Evolutionary conservation across 2,329 filamentous ascomycete species (phyloP), one percentile per base, ranked within the genome.

Genomic region (Aspergillus brunneoviolaceus): DNA sequence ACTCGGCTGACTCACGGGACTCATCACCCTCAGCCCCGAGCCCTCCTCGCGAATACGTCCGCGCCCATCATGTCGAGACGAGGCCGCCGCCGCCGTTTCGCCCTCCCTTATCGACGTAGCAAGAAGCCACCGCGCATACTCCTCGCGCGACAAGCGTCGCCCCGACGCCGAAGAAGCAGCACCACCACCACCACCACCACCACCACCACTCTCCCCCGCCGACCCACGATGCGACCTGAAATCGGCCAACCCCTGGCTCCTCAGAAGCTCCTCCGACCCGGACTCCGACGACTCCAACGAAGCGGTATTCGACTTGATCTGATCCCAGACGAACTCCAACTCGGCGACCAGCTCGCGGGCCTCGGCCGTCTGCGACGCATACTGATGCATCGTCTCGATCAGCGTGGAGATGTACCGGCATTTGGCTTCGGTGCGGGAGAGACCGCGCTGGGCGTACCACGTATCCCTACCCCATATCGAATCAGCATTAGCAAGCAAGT

Each of bases 321-420:
- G 95, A 68, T 97, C 92, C 95, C 95, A 99, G 45, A 99, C 94
- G 70, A 98, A 99, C 77, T 99, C 95, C n/a, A 99, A 85, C 76
- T 99, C 95, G 10, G 88, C 84, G 42, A 98, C 93, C 45, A 99
- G 83, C 76, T 96, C 93, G 61, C 89, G 85, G 7, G 92, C 92
- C 73, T 96, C 92, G 52, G 77, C 71, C 0, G 92, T 97, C 47
- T 89, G 84, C 49, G 84, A 95, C 53, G 95, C 95, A 80, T 96
- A 98, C 72, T 87, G 86, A 80, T 97, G 93, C 93, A 99, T 98
- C 1, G 93, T 98, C 69, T 94, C 89, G 75, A 99, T 96, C 61
- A 99, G 82, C 19, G 91, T 93, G 70, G 93, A 91, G 73, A 99
- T 94, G 75, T 99, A 98, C 68, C 90, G 85, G 69, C 91, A 87